Conservation (phyloP, 75 land plant genomes). For the Pinus taeda region DNA sequence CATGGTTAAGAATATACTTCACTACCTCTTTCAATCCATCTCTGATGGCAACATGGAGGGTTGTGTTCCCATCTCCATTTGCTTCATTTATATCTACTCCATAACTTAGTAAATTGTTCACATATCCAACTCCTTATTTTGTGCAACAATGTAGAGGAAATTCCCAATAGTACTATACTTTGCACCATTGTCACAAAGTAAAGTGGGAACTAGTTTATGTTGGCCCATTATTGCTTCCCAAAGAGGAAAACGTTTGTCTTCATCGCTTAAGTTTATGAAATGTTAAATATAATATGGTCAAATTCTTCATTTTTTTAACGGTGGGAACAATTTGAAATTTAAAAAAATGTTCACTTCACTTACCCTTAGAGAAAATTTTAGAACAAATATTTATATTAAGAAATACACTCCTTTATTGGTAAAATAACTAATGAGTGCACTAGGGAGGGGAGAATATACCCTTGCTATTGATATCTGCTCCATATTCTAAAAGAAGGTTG, state of each 20-base stretch:
- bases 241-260: constrained; percentile 69
- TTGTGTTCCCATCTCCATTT: constrained; percentile 49
- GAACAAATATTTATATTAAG: background rate
- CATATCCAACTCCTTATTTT: constrained; percentile 41
- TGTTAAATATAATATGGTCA: background rate
- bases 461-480: constrained; percentile 66
- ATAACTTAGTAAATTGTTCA: constrained; percentile 38
- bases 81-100: constrained; percentile 63
- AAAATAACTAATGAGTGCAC: background rate
- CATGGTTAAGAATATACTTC: constrained; percentile 32
- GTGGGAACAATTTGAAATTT: background rate
- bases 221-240: constrained; percentile 67
- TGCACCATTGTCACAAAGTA: constrained; percentile 67
- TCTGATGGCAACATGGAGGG: constrained; percentile 65
- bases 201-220: constrained; percentile 30
- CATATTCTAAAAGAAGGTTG: constrained; percentile 48
- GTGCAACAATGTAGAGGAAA: constrained; percentile 59
- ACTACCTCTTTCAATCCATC: constrained; percentile 44
- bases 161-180: constrained; percentile 41
- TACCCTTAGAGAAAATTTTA: background rate
- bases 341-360: background rate
- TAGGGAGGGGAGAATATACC: constrained; percentile 32
- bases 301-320: background rate
- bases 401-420: background rate
- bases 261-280: constrained; percentile 45